Conservation (phyloP, 2,329 filamentous ascomycete species). For the Harringtonia aguacate region DNA sequence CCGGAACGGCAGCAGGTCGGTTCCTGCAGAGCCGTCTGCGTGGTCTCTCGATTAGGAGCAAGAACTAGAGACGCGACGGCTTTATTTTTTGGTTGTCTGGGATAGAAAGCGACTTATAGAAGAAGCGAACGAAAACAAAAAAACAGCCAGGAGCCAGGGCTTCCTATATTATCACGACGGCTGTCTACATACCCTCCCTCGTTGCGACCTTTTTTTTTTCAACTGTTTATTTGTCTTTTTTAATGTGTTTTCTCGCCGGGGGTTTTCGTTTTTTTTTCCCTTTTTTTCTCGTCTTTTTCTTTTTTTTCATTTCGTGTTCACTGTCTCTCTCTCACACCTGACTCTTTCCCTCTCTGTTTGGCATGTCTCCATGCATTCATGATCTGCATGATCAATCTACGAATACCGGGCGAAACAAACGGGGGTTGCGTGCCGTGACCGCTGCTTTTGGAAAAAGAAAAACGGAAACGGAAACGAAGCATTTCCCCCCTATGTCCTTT, state of each 20-base stretch:
- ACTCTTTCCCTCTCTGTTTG: neutral
- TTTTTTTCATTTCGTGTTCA: constrained; percentile 20
- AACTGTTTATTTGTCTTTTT: constrained; percentile 16
- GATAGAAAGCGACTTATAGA: no score
- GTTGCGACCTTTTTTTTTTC: neutral
- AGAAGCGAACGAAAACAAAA: no score
- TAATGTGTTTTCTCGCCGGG: constrained; percentile 20
- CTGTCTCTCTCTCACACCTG: neutral
- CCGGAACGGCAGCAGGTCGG: constrained; percentile 6
- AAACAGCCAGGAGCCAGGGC: no score
- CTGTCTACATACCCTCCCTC: neutral
- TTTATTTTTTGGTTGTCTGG: neutral
- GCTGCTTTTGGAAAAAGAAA: neutral
- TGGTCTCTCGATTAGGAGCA: constrained; percentile 16
- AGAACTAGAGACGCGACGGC: constrained; percentile 1
- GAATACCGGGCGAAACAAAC: constrained; percentile 1
- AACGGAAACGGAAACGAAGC: no score
- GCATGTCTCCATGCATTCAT: constrained; percentile 10
- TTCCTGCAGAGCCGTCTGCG: constrained; percentile 15
- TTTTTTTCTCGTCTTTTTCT: constrained; percentile 14
- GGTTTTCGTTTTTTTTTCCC: constrained; percentile 25
- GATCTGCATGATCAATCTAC: constrained; percentile 12
- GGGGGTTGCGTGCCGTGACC: no score
- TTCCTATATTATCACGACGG: neutral
- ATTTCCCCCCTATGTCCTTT: neutral